Percentiles rank a stretch among this genome's conserved stretches.
These are phyloP conservation scores for Cichorium intybus DNA, from an alignment of 140 eudicot genomes.

Conservation along the genomic window DNA sequence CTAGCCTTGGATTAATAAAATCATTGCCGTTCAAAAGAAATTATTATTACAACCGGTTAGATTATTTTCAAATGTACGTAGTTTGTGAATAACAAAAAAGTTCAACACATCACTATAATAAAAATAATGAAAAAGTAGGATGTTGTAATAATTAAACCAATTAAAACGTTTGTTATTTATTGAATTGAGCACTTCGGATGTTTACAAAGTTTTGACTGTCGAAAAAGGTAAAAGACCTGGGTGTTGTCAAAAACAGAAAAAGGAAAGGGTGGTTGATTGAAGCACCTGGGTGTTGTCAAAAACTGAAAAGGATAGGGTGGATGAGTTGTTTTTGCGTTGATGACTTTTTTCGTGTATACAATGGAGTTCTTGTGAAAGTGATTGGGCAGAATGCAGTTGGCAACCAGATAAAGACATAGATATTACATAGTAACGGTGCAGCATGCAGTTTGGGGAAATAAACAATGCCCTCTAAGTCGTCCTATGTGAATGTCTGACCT, in stretches of 20 bases:
- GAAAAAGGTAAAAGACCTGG: too few relatives aligned
- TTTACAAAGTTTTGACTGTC: too few relatives aligned
- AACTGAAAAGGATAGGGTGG: background rate
- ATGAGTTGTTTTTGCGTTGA: background rate
- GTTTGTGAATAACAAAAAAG: too few relatives aligned
- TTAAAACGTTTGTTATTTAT: too few relatives aligned
- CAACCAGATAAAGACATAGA: slow-evolving; percentile 27
- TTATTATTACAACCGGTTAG: too few relatives aligned
- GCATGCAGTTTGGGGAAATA: slow-evolving; percentile 25
- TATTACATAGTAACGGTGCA: slow-evolving; percentile 1
- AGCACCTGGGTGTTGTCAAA: background rate
- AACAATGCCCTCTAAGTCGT: slow-evolving; percentile 27
- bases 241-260: too few relatives aligned
- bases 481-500: slow-evolving; percentile 17
- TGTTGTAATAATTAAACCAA: background rate
- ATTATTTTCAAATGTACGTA: too few relatives aligned
- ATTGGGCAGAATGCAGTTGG: slow-evolving; percentile 35
- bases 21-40: too few relatives aligned
- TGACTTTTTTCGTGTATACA: slow-evolving; percentile 14
- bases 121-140: too few relatives aligned
- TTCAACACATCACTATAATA: too few relatives aligned
- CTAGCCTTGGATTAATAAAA: too few relatives aligned
- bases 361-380: slow-evolving; percentile 22
- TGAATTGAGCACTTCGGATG: background rate
- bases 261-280: background rate